Evolutionary conservation across 768 basidiomycete genomes (phyloP), one percentile per base, ranked within the genome.

Genomic region (Leucocoprinus birnbaumii): DNA sequence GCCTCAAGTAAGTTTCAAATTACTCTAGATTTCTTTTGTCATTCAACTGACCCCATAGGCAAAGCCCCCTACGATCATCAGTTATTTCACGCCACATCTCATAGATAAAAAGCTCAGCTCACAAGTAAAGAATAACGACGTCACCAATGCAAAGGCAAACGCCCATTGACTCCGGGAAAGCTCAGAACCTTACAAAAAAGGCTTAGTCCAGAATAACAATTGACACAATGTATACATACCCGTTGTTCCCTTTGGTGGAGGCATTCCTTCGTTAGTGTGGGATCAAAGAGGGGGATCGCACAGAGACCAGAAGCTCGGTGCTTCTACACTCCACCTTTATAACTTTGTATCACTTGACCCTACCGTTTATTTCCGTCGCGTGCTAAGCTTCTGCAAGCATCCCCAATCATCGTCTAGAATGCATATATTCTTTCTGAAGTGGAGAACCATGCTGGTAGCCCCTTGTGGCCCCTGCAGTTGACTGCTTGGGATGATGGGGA

Each of bases 71-170:
- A 51, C 26, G 34, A n/a, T 35, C 21, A 35, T 41, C 48, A 10
- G 38, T 53, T 21, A 38, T 53, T 37, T 26, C 21, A 38, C 22
- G 22, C 31, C 43, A 31, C 24, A 51, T 16, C 11, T 5, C 31
- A 31, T 5, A 31, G 38, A 21, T 6, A 22, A 46, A 53, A 26
- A 37, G 13, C 14, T 21, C 7, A 34, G 67, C 80, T 59, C 59
- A 83, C 84, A 86, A 25, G 86, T 85, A 69, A 89, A 89, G 76
- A 89, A 89, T 27, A 89, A 73, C 10, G 86, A 81, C 18, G 87
- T 89, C 56, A 91, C 84, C 52, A 89, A 79, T 37, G 73, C 72
- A 65, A 87, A 90, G 7, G 87, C 76, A 64, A 78, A 84, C 24
- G 68, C 69, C 78, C 78, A 84, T 61, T 73, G 71, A 44, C 64